phyloP scores from a whole-genome alignment of 2,329 filamentous ascomycete genomes.

The Cytospora mali region DNA sequence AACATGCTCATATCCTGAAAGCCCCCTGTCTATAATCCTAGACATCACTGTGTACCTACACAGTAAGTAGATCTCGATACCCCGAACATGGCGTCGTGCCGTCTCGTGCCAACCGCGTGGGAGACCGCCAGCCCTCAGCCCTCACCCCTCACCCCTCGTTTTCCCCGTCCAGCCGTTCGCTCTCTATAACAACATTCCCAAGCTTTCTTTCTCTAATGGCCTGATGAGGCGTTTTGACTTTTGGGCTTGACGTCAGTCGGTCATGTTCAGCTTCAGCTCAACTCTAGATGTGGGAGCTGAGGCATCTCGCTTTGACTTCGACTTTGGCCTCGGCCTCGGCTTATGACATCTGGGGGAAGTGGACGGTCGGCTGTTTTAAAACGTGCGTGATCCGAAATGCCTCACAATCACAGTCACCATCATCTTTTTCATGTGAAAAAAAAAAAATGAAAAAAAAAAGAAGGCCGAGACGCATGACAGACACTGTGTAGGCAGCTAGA shows the following conservation, averaged over 20 bases:
- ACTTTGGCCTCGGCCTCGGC: not conserved
- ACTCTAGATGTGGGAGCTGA: not conserved
- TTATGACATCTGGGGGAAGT: no score
- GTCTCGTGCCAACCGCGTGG: conserved; percentile 19
- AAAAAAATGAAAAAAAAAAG: not conserved
- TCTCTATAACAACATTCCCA: not conserved
- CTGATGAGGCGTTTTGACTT: not conserved
- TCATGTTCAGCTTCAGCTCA: not conserved
- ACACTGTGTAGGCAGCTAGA: no score
- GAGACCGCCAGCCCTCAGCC: no score
- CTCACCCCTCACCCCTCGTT: not conserved
- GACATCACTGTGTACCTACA: conserved; percentile 5
- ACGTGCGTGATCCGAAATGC: not conserved
- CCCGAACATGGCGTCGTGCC: conserved; percentile 13
- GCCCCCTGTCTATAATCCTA: not conserved
- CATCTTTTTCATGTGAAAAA: not conserved
- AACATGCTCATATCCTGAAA: not conserved
- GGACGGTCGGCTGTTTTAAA: not conserved
- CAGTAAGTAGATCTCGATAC: not conserved
- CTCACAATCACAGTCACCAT: not conserved
- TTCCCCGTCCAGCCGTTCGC: conserved; percentile 4
- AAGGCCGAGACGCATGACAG: no score
- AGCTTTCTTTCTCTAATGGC: not conserved
- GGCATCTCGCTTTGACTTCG: not conserved
- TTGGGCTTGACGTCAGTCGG: not conserved